Evolutionary conservation across 2,329 filamentous ascomycete species (phyloP).

Genomic region (Colletotrichum higginsianum): DNA sequence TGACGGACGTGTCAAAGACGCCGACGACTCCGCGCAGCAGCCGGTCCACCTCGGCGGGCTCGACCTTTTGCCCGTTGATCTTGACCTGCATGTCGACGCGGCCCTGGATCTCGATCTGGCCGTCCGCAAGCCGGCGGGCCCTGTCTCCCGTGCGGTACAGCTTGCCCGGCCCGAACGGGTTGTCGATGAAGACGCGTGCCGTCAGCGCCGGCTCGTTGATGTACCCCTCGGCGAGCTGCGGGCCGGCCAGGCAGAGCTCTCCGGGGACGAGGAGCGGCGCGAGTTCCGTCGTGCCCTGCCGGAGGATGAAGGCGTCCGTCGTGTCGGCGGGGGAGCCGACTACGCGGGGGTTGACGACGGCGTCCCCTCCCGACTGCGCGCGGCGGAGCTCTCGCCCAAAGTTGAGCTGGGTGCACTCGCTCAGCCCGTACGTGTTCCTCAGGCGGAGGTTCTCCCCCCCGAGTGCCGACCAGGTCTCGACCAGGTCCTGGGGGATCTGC

Average conservation of each 20-base stretch:
- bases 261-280: slow-evolving; percentile 43
- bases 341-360: slow-evolving; percentile 11
- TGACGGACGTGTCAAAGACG: neutral
- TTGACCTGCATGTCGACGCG: slow-evolving; percentile 51
- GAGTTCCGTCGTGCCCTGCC: slow-evolving; percentile 32
- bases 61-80: slow-evolving; percentile 52
- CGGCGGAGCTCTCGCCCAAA: slow-evolving; percentile 33
- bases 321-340: slow-evolving; percentile 28
- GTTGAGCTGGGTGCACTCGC: slow-evolving; percentile 45
- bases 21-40: slow-evolving; percentile 36
- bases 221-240: slow-evolving; percentile 27
- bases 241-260: slow-evolving; percentile 44
- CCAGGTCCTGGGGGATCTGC: slow-evolving; percentile 42
- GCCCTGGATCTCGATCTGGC: slow-evolving; percentile 45
- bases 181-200: slow-evolving; percentile 9
- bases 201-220: slow-evolving; percentile 13
- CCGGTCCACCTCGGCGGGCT: slow-evolving; percentile 51
- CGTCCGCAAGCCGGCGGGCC: slow-evolving; percentile 45
- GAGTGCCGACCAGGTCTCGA: slow-evolving; percentile 27
- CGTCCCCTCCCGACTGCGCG: slow-evolving; percentile 2
- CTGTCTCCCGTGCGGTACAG: slow-evolving; percentile 47
- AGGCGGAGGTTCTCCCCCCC: slow-evolving; percentile 14
- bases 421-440: slow-evolving; percentile 48
- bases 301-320: slow-evolving; percentile 42
- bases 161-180: slow-evolving; percentile 10